Evolutionary conservation across 176 grass and related monocot species (phyloP), one percentile per base, ranked within the genome.

Genomic region (bread wheat (Triticum aestivum)): DNA sequence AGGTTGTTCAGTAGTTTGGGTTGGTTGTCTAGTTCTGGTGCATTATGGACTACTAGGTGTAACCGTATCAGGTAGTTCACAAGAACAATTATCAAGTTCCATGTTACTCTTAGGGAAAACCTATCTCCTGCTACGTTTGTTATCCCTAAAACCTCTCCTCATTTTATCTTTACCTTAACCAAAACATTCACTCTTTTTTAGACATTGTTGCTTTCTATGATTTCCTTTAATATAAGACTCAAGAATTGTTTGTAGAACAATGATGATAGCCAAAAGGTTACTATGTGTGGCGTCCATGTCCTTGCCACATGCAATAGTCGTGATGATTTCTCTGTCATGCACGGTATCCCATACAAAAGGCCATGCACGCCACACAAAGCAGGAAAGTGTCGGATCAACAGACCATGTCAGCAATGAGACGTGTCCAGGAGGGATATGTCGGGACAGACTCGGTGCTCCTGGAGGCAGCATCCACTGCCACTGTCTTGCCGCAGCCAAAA

Each of bases 201-300:
- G 8, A 58, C 67, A 78, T 66, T 11, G 12, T 70, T 26, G 8
- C 69, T 82, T 82, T 76, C n/a, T 82, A 21, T 14, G 3, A 69
- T 64, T 67, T 69, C 14, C 62, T 69, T 77, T 17, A 77, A 83
- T 83, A 20, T 58, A 68, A 45, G 86, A 75, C 45, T 77, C 32
- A 58, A 42, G 68, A 67, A 9, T 61, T 59, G 6, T 62, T 54
- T 42, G 42, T 65, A 73, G 29, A 61, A 72, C 77, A 45, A 73
- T 80, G 41, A 24, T 64, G 30, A 41, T 23, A 64, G 21, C 12
- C 56, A 75, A 64, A 49, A 72, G 69, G 32, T 89, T 82, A 0
- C 18, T 52, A 80, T 76, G 34, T 74, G 70, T 73, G 70, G 71
- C 5, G 23, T n/a, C 39, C 41, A 47, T 27, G 41, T 12, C 71